A percentile compares a stretch with the other conserved stretches of the same genome.
phyloP scores from a whole-genome alignment of 2,329 filamentous ascomycete genomes.

The Huntiella omanensis region DNA sequence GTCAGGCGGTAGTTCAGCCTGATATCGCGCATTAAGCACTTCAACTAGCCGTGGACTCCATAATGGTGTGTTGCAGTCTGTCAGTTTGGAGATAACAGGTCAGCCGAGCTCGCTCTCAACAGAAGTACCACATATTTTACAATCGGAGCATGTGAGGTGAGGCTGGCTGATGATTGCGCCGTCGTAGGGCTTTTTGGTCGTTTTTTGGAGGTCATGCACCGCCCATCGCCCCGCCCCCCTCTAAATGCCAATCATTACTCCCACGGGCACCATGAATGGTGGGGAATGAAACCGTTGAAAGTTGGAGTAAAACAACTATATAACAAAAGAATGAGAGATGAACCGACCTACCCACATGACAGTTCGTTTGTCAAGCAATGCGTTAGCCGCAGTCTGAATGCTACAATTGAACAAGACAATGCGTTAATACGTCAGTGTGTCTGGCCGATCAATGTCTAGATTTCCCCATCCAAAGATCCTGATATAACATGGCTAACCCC shows the following conservation, averaged over 20 bases:
- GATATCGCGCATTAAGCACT: constrained; percentile 8
- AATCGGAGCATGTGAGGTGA: too few species aligned
- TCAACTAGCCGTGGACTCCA: constrained; percentile 16
- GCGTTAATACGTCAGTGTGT: neutral
- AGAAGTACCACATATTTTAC: neutral
- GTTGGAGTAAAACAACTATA: neutral
- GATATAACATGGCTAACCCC: too few species aligned
- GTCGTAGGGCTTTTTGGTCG: too few species aligned
- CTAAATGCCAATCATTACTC: neutral
- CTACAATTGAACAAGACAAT: constrained; percentile 24
- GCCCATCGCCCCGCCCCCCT: too few species aligned
- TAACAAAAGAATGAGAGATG: constrained; percentile 7
- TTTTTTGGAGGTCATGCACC: too few species aligned
- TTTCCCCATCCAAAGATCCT: neutral
- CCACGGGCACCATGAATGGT: neutral
- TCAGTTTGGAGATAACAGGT: neutral
- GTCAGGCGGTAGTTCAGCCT: neutral
- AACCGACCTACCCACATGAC: constrained; percentile 71
- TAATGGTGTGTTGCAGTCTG: constrained; percentile 30
- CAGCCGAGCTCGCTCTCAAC: constrained; percentile 1
- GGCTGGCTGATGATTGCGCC: too few species aligned
- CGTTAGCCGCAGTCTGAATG: constrained; percentile 48
- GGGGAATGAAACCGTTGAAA: neutral
- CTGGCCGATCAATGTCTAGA: neutral
- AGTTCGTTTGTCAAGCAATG: constrained; percentile 37